phyloP scores from a whole-genome alignment of 2,329 filamentous ascomycete genomes.

The Metarhizium rileyi region DNA sequence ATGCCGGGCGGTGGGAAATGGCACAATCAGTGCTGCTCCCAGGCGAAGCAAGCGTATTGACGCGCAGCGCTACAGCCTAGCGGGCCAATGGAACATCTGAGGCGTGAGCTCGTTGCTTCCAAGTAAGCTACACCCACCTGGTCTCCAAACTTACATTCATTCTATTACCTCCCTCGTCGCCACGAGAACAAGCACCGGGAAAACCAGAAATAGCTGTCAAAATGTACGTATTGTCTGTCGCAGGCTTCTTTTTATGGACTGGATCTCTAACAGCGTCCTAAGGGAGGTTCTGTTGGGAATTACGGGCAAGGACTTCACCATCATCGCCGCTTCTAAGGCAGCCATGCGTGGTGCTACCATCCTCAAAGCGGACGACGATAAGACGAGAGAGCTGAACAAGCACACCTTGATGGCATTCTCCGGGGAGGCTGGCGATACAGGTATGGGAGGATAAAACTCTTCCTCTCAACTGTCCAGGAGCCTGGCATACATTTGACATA shows the following conservation, averaged over 20 bases:
- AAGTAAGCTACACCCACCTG: neutral
- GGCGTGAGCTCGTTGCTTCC: conserved; percentile 7
- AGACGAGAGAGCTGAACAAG: conserved; percentile 87
- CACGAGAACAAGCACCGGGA: conserved; percentile 5
- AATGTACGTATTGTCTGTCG: conserved; percentile 5
- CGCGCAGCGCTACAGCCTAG: conserved; percentile 30
- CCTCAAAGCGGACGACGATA: conserved; percentile 92
- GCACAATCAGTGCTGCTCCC: conserved; percentile 16
- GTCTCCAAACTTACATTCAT: neutral
- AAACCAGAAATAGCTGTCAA: neutral
- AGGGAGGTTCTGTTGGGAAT: conserved; percentile 98
- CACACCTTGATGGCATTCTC: conserved; percentile 92
- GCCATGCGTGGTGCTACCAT: conserved; percentile 96
- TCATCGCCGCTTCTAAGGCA: conserved; percentile 95
- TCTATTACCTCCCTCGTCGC: conserved; percentile 3
- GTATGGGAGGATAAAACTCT: conserved; percentile 35
- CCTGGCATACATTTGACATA: neutral
- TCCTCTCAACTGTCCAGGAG: neutral
- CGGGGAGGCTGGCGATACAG: conserved; percentile 91
- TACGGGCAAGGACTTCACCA: conserved; percentile 97
- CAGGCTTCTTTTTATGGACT: neutral
- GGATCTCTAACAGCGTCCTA: conserved; percentile 2
- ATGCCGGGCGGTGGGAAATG: conserved; percentile 21
- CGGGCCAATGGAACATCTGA: conserved; percentile 4
- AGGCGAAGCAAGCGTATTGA: conserved; percentile 16